Conservation (phyloP, 202 grass and related monocot species). For the Carex sylvatica region DNA sequence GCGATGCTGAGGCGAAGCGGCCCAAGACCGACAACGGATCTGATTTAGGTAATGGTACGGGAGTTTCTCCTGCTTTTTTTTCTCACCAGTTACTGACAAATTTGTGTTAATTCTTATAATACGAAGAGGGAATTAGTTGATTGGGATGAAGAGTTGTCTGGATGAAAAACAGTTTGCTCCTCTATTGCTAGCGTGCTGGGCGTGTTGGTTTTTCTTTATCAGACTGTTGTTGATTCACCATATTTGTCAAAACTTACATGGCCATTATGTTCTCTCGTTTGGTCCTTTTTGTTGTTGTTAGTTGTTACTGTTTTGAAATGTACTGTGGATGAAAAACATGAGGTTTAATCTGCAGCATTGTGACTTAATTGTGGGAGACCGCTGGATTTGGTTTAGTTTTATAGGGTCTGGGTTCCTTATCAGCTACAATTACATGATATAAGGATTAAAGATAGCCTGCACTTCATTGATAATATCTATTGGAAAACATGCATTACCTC, state of each 20-base stretch:
- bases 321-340: neutral
- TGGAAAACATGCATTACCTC: neutral
- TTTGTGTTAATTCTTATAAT: neutral
- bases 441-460: neutral
- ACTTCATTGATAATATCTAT: neutral
- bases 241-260: neutral
- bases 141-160: neutral
- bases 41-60: slow-evolving; percentile 28
- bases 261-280: too few species aligned
- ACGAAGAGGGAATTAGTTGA: neutral
- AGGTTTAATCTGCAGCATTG: neutral
- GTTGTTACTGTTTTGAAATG: neutral
- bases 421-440: neutral
- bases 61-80: neutral
- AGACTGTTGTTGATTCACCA: neutral
- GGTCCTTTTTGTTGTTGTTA: neutral
- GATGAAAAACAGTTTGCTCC: neutral
- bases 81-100: neutral
- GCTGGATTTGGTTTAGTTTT: neutral
- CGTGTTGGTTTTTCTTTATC: neutral
- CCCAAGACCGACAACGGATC: slow-evolving; percentile 70
- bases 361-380: neutral
- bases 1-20: slow-evolving; percentile 83
- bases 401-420: neutral
- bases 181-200: neutral